Evolutionary conservation across 495 filamentous ascomycete genomes (phyloP), one percentile per base, ranked within the genome.

Genomic region (Cudoniella acicularis): DNA sequence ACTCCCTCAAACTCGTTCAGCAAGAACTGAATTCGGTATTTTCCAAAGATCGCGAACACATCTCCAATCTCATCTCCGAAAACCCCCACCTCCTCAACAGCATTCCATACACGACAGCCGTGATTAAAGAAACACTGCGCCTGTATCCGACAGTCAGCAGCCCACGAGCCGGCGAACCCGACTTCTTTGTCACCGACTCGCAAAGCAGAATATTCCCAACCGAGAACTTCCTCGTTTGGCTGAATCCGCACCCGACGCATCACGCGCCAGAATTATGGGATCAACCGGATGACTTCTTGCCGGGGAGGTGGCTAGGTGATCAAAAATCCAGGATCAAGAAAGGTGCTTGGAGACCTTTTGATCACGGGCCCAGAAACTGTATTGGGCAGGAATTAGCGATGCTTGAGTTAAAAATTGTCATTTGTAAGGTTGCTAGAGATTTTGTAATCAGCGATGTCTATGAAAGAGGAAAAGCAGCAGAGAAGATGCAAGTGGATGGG

Each of bases 321-420:
- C 64, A 70, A 11, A 61, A 67, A 9, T 13, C 18, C 10, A 50
- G 47, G 25, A 51, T 36, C 3, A 52, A 57, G 10, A 77, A 77
- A 56, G 70, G 71, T 50, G 74, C 77, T 0, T 83, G 73, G 73
- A 64, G 72, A 9, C 72, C 76, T 20, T 83, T 83, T 53, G 78
- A 76, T 25, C 60, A 71, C 3, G 81, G 81, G 2, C 75, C 80
- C 1, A 60, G 81, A 3, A 72, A 70, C 24, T 84, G 81, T 62
- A 75, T 83, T 17, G 80, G 82, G 0, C 75, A 81, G 65, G 73
- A 77, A 30, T 66, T 83, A 24, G 77, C 77, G 1, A 64, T 79
- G 59, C 67, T 73, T 4, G 78, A 83, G 64, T 62, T 77, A 24
- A 71, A 70, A 52, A 65, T 79, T 23, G 67, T 76, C n/a, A n/a